Conservation (phyloP, 805 yeast species). For the Saturnispora saitoi region DNA sequence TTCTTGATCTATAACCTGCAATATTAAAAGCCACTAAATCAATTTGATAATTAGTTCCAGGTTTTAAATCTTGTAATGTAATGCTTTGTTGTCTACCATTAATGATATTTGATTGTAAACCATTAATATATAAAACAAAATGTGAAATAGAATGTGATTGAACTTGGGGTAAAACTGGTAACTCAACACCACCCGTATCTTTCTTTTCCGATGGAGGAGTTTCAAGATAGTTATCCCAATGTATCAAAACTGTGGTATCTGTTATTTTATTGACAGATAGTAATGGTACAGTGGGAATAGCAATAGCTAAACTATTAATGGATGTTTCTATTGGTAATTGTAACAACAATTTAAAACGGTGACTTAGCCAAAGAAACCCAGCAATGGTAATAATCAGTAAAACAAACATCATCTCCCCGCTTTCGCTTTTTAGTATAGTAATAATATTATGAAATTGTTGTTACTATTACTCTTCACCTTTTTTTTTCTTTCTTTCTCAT, state of each 20-base stretch:
- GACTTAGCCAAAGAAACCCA: slow-evolving; percentile 25
- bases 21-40: slow-evolving; percentile 36
- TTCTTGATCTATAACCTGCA: slow-evolving; percentile 33
- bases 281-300: slow-evolving; percentile 47
- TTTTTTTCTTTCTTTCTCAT: neutral
- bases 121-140: slow-evolving; percentile 33
- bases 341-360: slow-evolving; percentile 21
- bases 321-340: slow-evolving; percentile 39
- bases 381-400: slow-evolving; percentile 16
- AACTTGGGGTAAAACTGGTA: slow-evolving; percentile 19
- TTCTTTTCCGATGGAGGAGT: slow-evolving; percentile 1
- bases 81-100: slow-evolving; percentile 32
- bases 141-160: slow-evolving; percentile 26
- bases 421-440: neutral
- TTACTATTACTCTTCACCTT: neutral
- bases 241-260: slow-evolving; percentile 37
- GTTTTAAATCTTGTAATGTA: slow-evolving; percentile 25
- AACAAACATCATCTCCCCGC: slow-evolving; percentile 13
- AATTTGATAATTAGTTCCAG: slow-evolving; percentile 33
- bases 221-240: slow-evolving; percentile 37
- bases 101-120: slow-evolving; percentile 28
- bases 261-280: slow-evolving; percentile 49
- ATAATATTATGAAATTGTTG: neutral
- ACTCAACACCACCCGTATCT: slow-evolving; percentile 4
- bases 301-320: slow-evolving; percentile 38